Evolutionary conservation across 768 basidiomycete genomes (phyloP).

Genomic region (Lentinula lateritia): DNA sequence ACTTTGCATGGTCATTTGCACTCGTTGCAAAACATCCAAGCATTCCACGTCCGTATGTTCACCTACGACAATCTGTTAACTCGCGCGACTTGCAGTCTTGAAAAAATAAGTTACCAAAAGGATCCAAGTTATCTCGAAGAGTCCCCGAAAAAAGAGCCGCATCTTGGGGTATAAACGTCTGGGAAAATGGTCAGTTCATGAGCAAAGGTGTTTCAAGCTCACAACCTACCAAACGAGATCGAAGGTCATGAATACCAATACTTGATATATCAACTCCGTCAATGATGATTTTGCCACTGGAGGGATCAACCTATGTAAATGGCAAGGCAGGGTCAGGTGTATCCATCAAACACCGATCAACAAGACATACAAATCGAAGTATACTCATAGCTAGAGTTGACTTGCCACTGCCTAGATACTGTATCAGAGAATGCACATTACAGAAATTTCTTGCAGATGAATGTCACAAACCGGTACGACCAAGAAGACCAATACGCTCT

Average conservation of each 20-base stretch:
- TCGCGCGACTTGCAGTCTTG: not conserved
- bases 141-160: constrained; percentile 61
- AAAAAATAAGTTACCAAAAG: constrained; percentile 31
- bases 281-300: constrained; percentile 67
- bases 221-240: constrained; percentile 56
- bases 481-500: constrained; percentile 76
- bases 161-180: constrained; percentile 77
- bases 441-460: not conserved
- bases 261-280: constrained; percentile 86
- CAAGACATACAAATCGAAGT: constrained; percentile 62
- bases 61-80: constrained; percentile 23
- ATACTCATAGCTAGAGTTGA: constrained; percentile 84
- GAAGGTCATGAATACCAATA: constrained; percentile 80
- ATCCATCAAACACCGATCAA: not conserved
- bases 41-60: constrained; percentile 81
- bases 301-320: constrained; percentile 58
- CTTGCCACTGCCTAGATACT: constrained; percentile 59
- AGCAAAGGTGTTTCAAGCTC: constrained; percentile 2
- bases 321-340: not conserved
- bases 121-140: constrained; percentile 50
- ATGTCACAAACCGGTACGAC: constrained; percentile 54
- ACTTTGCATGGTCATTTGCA: constrained; percentile 63
- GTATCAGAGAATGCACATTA: constrained; percentile 11
- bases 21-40: constrained; percentile 73
- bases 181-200: not conserved